Percentiles rank a stretch among this genome's conserved stretches.
phyloP scores from a whole-genome alignment of 2,329 filamentous ascomycete genomes.

The Penicillium sp. region DNA sequence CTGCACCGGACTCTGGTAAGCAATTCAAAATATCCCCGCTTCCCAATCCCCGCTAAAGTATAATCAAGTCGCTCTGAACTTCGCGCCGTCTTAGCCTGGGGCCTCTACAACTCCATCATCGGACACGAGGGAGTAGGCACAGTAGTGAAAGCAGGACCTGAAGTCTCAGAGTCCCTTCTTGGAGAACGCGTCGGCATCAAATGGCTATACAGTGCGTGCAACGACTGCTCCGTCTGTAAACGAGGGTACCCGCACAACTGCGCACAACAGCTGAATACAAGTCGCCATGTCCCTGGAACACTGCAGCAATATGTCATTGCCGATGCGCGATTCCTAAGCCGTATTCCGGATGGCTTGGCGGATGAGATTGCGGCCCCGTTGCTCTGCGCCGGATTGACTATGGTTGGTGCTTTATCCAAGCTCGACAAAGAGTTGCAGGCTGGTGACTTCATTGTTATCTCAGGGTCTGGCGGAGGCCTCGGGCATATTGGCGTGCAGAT shows the following conservation, averaged over 20 bases:
- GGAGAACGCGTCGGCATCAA: conserved; percentile 24
- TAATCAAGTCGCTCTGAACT: conserved; percentile 22
- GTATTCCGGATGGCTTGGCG: conserved; percentile 15
- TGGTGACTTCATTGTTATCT: conserved; percentile 43
- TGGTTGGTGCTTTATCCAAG: conserved; percentile 20
- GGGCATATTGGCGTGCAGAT: conserved; percentile 55
- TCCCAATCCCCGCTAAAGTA: not conserved
- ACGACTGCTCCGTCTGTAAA: conserved; percentile 22
- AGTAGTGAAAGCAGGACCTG: conserved; percentile 15
- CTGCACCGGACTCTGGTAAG: conserved; percentile 26
- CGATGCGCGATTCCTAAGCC: conserved; percentile 22
- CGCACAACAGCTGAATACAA: conserved; percentile 23
- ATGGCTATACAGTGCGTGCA: conserved; percentile 27
- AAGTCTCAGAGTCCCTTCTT: conserved; percentile 14
- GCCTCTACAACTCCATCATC: conserved; percentile 26
- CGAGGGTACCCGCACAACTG: conserved; percentile 20
- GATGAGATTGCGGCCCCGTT: conserved; percentile 21
- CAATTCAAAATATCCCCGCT: not conserved
- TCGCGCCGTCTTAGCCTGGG: conserved; percentile 23
- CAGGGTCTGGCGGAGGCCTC: conserved; percentile 51
- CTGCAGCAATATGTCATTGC: conserved; percentile 27
- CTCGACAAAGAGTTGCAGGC: conserved; percentile 18
- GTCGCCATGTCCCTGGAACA: conserved; percentile 26
- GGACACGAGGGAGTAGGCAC: conserved; percentile 27
- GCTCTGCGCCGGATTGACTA: conserved; percentile 22